Percentiles rank a stretch among this genome's conserved stretches.
phyloP scores from a whole-genome alignment of 2,329 filamentous ascomycete genomes.

The Mycosphaerella sp. region DNA sequence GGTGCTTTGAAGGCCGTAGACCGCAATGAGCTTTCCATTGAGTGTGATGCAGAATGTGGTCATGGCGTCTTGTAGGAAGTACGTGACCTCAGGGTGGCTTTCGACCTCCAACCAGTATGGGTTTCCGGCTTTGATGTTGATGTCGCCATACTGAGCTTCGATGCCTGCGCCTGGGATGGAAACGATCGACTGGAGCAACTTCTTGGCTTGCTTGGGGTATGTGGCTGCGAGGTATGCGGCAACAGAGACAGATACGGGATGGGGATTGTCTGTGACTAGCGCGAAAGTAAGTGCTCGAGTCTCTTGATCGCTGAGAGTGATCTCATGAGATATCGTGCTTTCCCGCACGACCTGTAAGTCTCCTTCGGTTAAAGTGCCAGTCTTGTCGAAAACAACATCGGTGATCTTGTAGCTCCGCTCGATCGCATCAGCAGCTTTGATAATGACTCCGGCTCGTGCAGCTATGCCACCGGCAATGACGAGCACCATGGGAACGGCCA shows the following conservation, averaged over 20 bases:
- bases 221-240: not conserved
- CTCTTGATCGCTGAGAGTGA: not conserved
- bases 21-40: conserved; percentile 37
- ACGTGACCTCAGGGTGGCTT: conserved; percentile 28
- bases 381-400: conserved; percentile 74
- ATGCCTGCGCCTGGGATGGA: conserved; percentile 43
- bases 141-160: conserved; percentile 34
- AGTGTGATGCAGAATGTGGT: conserved; percentile 54
- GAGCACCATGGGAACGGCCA: conserved; percentile 72
- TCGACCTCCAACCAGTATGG: conserved; percentile 42
- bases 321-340: not conserved
- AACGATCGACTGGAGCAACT: not conserved
- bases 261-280: not conserved
- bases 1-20: conserved; percentile 47
- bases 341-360: conserved; percentile 38
- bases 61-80: conserved; percentile 39
- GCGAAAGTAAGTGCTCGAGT: not conserved
- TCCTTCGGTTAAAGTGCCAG: conserved; percentile 64
- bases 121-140: conserved; percentile 38
- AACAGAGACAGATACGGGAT: not conserved
- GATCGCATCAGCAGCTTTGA: conserved; percentile 60
- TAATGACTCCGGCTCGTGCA: conserved; percentile 58
- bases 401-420: conserved; percentile 56
- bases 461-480: conserved; percentile 63
- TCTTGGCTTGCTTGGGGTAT: not conserved